Base-by-base conservation (phyloP, 2,329 filamentous ascomycete species). In the Monascus ruber region DNA sequence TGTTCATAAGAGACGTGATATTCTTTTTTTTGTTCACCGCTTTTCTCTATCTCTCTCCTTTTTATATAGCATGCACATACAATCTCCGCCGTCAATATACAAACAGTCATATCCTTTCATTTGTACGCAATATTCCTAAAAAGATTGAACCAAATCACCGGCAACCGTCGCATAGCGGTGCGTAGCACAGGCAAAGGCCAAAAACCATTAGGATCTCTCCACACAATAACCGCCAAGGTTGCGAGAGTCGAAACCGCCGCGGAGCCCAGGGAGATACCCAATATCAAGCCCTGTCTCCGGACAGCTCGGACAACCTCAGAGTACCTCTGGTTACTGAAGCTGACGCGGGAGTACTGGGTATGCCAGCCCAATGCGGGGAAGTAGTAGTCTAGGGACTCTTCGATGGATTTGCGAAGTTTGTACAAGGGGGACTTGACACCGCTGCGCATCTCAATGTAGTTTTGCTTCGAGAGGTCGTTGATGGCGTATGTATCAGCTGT, bases 371-470 rank as follows among this genome's bases (percentile, higher is more conserved):
- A 63, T 25, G 72, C 66, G 0, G 91, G 91, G 2, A 93, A 55
- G 51, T 83, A 80, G 9, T 83, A 74, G 38, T 82, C 85, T 38
- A 96, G 67, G 28, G 74, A 76, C 66, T 98, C 91, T 56, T 98
- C 91, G 9, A 95, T 67, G 47, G 71, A 79, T 63, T 98, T 98
- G 40, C 91, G 77, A 6, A 91, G 59, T 28, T 81, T 74, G 55
- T 96, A 96, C 0, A 81, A 55, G 0, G 76, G 79, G 1, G 80
- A 86, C 31, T 83, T 77, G 6, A 96, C 91, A 3, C 84, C 84
- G 0, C 81, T 76, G 6, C 88, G 78, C 91, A 98, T 98, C 64
- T 98, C 91, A 35, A 81, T 72, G 59, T 95, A 96, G 57, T 98
- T 98, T 35, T 85, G 74, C 27, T 93, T 72, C 0, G 91, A 91